Base-by-base conservation (phyloP, 2,329 filamentous ascomycete species). In the Aspergillus japonicus region DNA sequence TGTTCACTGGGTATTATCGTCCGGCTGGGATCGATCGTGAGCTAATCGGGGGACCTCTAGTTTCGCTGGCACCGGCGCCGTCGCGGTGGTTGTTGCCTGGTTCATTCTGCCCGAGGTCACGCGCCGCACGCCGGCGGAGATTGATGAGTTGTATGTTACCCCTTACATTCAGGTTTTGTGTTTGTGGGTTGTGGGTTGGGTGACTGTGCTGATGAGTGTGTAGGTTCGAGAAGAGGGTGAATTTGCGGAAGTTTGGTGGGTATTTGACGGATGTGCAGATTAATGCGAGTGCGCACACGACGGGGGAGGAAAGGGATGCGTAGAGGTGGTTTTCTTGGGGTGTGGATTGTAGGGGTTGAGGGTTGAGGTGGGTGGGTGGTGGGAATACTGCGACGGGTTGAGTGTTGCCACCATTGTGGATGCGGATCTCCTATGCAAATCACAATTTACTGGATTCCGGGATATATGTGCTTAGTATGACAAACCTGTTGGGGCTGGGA, bases 51-150 rank as follows among this genome's bases (percentile, higher is more conserved):
- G 26, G 6, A 7, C 6, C 1, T 72, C 71, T 54, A 75, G 77
- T 44, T 79, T 77, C 60, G 69, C 71, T 0, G 76, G 62, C 1
- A 68, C 72, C 5, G 74, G 72, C 48, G 24, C 72, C 0, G 19
- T 76, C 2, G 69, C 68, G 0, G 63, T 67, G 0, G 49, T 76
- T 5, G 53, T 81, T 3, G 77, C 78, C 0, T 86, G 76, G 71
- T 75, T 80, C 16, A 76, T 76, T 24, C 72, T 85, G 0, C 83
- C 83, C 0, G 83, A 86, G 64, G 83, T 83, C 63, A 80, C 80
- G 64, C 80, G 79, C 2, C 70, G 81, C 31, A 81, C 72, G 6
- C 73, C 79, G 1, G 76, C 71, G 42, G 81, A 84, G 63, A 81
- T 85, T 62, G 82, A 85, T 69, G 65, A 70, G 49, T 64, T 74